Evolutionary conservation across 805 yeast genomes (phyloP).

Genomic region (Saturnispora sekii): DNA sequence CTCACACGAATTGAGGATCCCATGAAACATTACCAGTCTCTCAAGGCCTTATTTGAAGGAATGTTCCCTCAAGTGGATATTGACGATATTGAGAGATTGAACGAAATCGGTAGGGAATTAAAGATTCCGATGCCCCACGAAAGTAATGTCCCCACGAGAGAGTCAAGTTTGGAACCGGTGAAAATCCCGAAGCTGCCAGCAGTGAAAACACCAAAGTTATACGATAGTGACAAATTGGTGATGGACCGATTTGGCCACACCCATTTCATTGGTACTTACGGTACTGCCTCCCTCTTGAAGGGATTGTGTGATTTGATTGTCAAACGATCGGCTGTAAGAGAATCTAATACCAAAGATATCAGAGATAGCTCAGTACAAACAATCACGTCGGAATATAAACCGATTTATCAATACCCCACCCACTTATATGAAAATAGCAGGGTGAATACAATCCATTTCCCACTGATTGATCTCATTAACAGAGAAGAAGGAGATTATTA

Average conservation of each 20-base stretch:
- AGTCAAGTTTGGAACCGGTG: slow-evolving; percentile 6
- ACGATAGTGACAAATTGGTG: slow-evolving; percentile 29
- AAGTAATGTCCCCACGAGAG: slow-evolving; percentile 12
- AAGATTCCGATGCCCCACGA: slow-evolving; percentile 28
- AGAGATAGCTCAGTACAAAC: slow-evolving; percentile 27
- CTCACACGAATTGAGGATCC: slow-evolving; percentile 35
- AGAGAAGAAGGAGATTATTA: slow-evolving; percentile 30
- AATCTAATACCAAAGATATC: slow-evolving; percentile 26
- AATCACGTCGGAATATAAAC: slow-evolving; percentile 27
- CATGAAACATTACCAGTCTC: slow-evolving; percentile 34
- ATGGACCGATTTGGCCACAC: slow-evolving; percentile 38
- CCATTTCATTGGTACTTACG: slow-evolving; percentile 38
- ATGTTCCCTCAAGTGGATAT: slow-evolving; percentile 37
- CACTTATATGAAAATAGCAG: slow-evolving; percentile 25
- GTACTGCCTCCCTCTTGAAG: slow-evolving; percentile 35
- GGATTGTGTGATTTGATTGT: slow-evolving; percentile 35
- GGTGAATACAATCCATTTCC: slow-evolving; percentile 29
- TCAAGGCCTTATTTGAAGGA: slow-evolving; percentile 30
- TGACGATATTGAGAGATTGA: slow-evolving; percentile 33
- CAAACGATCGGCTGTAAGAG: slow-evolving; percentile 27
- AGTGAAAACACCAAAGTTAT: slow-evolving; percentile 14
- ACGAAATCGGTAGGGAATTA: slow-evolving; percentile 28
- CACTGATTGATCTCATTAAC: slow-evolving; percentile 28
- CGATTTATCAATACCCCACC: slow-evolving; percentile 27
- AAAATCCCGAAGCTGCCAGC: slow-evolving; percentile 15